Evolutionary conservation across 306 rosid species (phyloP), one percentile per base, ranked within the genome.

Genomic region (Fagus crenata): DNA sequence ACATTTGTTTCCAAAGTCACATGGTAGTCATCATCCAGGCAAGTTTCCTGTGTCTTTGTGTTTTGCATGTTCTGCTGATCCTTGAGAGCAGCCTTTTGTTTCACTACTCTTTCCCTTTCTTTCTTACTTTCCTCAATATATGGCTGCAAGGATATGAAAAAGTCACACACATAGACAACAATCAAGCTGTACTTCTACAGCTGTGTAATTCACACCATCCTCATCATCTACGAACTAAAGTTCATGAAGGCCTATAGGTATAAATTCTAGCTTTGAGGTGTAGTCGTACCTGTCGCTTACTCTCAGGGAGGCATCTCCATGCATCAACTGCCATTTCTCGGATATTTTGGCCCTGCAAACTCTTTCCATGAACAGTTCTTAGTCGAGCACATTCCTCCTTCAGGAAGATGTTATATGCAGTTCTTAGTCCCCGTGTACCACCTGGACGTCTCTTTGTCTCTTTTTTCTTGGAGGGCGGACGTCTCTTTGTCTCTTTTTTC

Each of bases 121-220:
- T 28, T 78, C 51, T 74, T 79, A 35, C 86, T 83, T 75, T 79
- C 83, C 54, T 83, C 81, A 13, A 78, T 42, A 53, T 70, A 83
- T 58, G 77, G 80, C 83, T 83, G 75, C 65, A 46, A 40, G 72
- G 43, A 22, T 69, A 51, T 11, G 32, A 22, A 22, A 78, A 17
- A 1, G 36, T 58, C 41, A 46, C 14, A 9, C 51, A 46, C 51
- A 46, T 2, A 46, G 51, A 46, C 51, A 46, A 46, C 51, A 46
- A 7, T 46, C 51, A 46, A 22, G 51, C 51, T 46, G 51, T 14
- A 46, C 51, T 46, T 46, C 51, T 46, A 46, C 14, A 46, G 51
- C 4, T 46, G 51, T 46, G 14, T 46, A 46, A 46, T 9, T 43
- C 51, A 43, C 14, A 9, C 12, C 51, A 43, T 43, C 51, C 51